Evolutionary conservation across 306 rosid species (phyloP), one percentile per base, ranked within the genome.

Genomic region (Nissolia schottii): DNA sequence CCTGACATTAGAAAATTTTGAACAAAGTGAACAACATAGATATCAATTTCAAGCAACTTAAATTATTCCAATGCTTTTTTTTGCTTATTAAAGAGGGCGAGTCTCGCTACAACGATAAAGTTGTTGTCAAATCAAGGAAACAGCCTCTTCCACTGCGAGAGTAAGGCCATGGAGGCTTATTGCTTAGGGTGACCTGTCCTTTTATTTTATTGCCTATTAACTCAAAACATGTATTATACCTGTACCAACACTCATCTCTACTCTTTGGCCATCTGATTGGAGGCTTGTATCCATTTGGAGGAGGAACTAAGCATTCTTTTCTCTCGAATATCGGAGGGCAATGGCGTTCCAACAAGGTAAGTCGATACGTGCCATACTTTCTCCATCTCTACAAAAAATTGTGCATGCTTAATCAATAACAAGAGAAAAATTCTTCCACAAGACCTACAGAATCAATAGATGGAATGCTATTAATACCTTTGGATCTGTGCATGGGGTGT

Each of bases 401-500:
- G 79, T 81, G 41, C 70, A 77, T 56, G 24, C 50, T 80, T 69
- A 53, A 76, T 50, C 38, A 69, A 55, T 23, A 75, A 19, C 14
- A 24, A 28, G n/a, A n/a, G n/a, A n/a, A 81, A 27, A 55, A 64
- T 49, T 49, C 54, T 29, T 54, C 27, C 8, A 32, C 25, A 51
- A 67, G 73, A 8, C 38, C 61, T 23, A 57, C n/a, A 48, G 3
- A 37, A 79, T 45, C 68, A 37, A 41, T 38, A 8, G 53, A 73
- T 23, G 19, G 34, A 76, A 14, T 61, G 76, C 24, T 24, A 55
- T 31, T 4, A 68, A 27, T 89, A 95, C 99, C 96, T 73, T 91
- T 64, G 99, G 99, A 88, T 95, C 96, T 41, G 97, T 95, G 92
- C 99, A 95, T 10, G 99, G 99, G 49, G 99, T 95, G 79, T 86